phyloP scores from a whole-genome alignment of 352 stramenopile species.

The Lagenidium giganteum region DNA sequence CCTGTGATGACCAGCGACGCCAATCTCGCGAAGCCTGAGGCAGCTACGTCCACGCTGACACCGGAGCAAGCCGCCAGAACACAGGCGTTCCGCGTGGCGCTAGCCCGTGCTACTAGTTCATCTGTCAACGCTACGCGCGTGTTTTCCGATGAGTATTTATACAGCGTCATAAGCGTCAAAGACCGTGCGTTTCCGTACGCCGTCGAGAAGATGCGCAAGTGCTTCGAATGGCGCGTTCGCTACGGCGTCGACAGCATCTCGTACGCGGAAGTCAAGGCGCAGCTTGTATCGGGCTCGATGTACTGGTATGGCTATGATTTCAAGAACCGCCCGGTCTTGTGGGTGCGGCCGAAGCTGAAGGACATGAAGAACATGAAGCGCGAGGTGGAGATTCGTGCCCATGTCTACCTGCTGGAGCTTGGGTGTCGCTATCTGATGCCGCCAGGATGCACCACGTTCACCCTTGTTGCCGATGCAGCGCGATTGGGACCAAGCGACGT shows the following conservation, averaged over 20 bases:
- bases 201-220: constrained; percentile 51
- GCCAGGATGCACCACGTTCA: constrained; percentile 48
- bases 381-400: constrained; percentile 46
- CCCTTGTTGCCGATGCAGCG: constrained; percentile 51
- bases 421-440: constrained; percentile 53
- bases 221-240: constrained; percentile 38
- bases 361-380: constrained; percentile 54
- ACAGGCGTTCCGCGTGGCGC: no score
- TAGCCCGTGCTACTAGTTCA: no score
- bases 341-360: constrained; percentile 56
- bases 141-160: constrained; percentile 55
- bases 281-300: constrained; percentile 48
- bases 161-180: constrained; percentile 54
- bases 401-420: constrained; percentile 56
- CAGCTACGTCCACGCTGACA: no score
- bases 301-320: constrained; percentile 76
- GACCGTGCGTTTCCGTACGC: constrained; percentile 55
- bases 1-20: no score
- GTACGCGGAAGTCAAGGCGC: constrained; percentile 31
- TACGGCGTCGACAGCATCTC: constrained; percentile 37
- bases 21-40: no score
- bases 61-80: no score
- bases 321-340: constrained; percentile 58
- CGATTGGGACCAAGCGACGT: constrained; percentile 39
- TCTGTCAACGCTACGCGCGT: constrained; percentile 35